Base-by-base conservation (phyloP, 805 yeast genomes). In the Teunomyces cretensis region DNA sequence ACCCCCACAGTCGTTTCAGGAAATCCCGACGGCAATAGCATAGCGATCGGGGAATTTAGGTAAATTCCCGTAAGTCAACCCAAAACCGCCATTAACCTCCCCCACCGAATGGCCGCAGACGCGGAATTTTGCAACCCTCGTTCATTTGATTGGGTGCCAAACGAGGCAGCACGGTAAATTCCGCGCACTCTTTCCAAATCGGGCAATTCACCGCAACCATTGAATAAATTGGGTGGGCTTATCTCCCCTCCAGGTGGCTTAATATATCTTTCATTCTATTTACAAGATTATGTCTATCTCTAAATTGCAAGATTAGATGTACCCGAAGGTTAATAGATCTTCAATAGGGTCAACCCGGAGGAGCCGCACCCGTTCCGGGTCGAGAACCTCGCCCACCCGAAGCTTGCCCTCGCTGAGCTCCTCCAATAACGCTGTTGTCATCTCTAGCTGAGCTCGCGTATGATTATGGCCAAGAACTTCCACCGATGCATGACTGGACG, bases 341-440 rank as follows among this genome's bases (percentile, higher is more conserved):
- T 71, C 75, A 12, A 70, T 57, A 44, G 54, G 64, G 46, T 71
- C 75, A 9, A 70, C 54, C 37, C 54, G 60, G 4, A 47, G 44
- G 17, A 70, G 53, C 13, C 47, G 42, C 26, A 63, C 47, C 6
- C 44, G 44, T 2, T 51, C 49, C 3, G 55, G 51, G 6, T 43
- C 43, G 6, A 68, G 45, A 9, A 55, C 48, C 38, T 49, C 52
- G 2, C 69, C 70, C 9, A 63, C 52, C 36, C 45, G 42, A 30
- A 59, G 44, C 2, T 54, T 48, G 2, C 60, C 65, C 6, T 39
- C 28, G 2, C 56, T 49, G 30, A 58, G 59, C 16, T 52, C 53
- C 27, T 49, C 51, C 38, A 53, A 43, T 15, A 64, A 49, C 16
- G 46, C 40, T 2, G 54, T 49, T 28, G 53, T 53, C 13, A 61